Conservation (phyloP, 2,329 filamentous ascomycete species). For the Juglanconis oblonga region DNA sequence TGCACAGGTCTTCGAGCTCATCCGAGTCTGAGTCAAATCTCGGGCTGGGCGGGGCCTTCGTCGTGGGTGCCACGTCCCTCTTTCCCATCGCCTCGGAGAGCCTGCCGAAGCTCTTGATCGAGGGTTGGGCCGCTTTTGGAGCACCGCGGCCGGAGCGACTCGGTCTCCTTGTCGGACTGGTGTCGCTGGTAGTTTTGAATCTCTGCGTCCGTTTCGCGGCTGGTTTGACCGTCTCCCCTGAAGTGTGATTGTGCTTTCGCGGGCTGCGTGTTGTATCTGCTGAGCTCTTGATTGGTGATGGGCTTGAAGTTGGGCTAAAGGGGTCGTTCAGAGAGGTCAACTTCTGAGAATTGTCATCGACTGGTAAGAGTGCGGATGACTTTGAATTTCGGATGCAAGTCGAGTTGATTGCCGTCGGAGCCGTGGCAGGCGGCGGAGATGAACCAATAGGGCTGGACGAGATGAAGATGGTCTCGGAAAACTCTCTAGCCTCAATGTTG, state of each 20-base stretch:
- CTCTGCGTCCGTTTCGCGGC: constrained; percentile 6
- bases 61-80: not conserved
- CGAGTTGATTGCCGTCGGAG: not conserved
- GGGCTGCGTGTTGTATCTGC: not conserved
- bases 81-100: constrained; percentile 8
- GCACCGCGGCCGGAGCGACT: not conserved
- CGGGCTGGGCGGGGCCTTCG: not conserved
- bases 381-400: not conserved
- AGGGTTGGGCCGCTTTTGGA: not conserved
- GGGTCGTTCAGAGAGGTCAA: not conserved
- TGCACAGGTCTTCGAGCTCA: constrained; percentile 35
- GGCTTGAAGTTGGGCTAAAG: not conserved
- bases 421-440: constrained; percentile 5
- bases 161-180: not conserved
- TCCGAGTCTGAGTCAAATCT: not conserved
- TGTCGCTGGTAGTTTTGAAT: not conserved
- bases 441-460: constrained; percentile 26
- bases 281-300: not conserved
- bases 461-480: constrained; percentile 24
- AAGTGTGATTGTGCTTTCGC: not conserved
- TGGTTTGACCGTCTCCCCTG: not conserved
- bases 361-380: not conserved
- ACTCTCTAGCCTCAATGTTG: not conserved
- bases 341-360: not conserved
- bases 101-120: constrained; percentile 30